Conservation (phyloP, 1,139 yeast species). For the Kluyveromyces marxianus region DNA sequence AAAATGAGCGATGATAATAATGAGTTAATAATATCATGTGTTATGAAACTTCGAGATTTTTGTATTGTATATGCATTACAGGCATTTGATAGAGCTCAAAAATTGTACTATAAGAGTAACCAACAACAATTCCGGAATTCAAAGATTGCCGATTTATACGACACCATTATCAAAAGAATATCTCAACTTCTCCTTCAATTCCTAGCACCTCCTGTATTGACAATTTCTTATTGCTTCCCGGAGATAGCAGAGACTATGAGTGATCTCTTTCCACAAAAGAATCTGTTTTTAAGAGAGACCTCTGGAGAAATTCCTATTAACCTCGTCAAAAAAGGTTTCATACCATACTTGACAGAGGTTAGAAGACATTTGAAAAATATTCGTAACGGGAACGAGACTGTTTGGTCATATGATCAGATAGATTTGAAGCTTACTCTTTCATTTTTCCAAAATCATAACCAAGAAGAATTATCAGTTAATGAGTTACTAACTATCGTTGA, state of each 20-base stretch:
- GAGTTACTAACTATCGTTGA: constrained; percentile 53
- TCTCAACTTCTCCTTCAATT: constrained; percentile 40
- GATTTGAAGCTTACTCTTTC: constrained; percentile 18
- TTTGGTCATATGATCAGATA: constrained; percentile 21
- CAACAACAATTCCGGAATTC: constrained; percentile 3
- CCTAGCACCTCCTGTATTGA: constrained; percentile 50
- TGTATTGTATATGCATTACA: constrained; percentile 25
- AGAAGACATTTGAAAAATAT: constrained; percentile 38
- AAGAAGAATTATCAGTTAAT: constrained; percentile 29
- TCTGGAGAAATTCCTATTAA: constrained; percentile 18
- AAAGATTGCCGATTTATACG: constrained; percentile 13
- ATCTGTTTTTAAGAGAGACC: constrained; percentile 10
- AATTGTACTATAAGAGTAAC: constrained; percentile 7
- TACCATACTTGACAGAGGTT: constrained; percentile 48
- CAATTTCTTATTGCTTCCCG: constrained; percentile 40
- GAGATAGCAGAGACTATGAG: constrained; percentile 19
- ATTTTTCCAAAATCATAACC: constrained; percentile 23
- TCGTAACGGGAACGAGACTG: constrained; percentile 13
- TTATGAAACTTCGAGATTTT: constrained; percentile 27
- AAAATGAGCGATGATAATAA: constrained; percentile 5
- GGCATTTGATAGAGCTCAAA: constrained; percentile 18
- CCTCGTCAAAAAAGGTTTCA: constrained; percentile 42
- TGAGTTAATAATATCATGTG: constrained; percentile 20
- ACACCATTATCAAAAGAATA: constrained; percentile 16
- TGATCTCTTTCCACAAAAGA: constrained; percentile 16